phyloP scores from a whole-genome alignment of 176 grass and related monocot species.

The Carex scoparia region DNA sequence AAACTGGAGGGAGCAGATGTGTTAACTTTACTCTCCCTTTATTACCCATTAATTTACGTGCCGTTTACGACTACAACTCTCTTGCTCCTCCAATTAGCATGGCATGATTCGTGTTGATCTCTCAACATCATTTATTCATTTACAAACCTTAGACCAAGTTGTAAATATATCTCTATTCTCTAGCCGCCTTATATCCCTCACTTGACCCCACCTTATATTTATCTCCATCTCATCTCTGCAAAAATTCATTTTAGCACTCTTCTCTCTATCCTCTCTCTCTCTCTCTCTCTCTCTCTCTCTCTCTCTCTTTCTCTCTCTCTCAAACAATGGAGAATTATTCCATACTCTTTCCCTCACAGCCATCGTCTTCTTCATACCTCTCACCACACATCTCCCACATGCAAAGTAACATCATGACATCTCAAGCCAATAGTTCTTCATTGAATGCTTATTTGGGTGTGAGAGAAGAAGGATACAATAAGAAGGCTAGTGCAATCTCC shows the following conservation, averaged over 20 bases:
- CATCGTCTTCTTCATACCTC: conserved; percentile 33
- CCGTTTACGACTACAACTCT: conserved; percentile 43
- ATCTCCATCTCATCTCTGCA: conserved; percentile 10
- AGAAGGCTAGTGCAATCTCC: neutral
- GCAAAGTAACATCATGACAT: neutral
- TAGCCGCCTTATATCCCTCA: neutral
- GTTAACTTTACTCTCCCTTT: conserved; percentile 9
- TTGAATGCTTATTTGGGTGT: conserved; percentile 4
- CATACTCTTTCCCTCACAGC: conserved; percentile 41
- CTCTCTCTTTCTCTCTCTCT: neutral
- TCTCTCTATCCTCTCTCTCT: neutral
- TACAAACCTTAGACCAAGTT: conserved; percentile 6
- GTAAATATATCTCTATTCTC: neutral
- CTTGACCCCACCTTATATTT: conserved; percentile 18
- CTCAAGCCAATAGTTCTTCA: neutral
- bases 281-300: neutral
- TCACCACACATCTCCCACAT: conserved; percentile 20
- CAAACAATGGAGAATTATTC: conserved; percentile 50
- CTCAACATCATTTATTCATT: conserved; percentile 6
- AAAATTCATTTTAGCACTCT: conserved; percentile 34
- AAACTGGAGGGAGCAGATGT: neutral
- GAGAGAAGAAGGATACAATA: conserved; percentile 30
- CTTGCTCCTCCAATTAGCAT: neutral
- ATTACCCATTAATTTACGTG: conserved; percentile 38
- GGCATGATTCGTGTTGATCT: conserved; percentile 11